These are phyloP conservation scores for Entophlyctis helioformis DNA, from an alignment of 192 early-diverging fungal genomes.

Conservation along the genomic window DNA sequence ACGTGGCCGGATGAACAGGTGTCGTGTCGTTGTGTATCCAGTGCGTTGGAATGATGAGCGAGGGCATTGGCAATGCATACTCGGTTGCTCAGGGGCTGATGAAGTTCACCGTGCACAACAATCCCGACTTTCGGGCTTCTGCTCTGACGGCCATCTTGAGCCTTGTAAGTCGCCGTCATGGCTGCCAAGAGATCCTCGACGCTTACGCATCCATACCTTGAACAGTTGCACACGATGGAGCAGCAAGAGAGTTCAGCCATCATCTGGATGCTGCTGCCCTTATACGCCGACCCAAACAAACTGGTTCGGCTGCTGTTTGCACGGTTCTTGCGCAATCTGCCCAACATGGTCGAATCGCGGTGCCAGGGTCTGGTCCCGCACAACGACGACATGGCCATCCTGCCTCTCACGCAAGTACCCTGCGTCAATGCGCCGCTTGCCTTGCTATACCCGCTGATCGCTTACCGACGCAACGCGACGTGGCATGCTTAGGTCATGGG, in stretches of 20 bases:
- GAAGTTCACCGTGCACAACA: constrained; percentile 13
- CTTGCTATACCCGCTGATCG: not conserved
- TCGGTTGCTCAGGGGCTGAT: constrained; percentile 31
- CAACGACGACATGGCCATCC: constrained; percentile 29
- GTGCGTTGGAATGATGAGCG: constrained; percentile 19
- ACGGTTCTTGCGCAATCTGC: constrained; percentile 25
- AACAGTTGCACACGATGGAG: too few relatives aligned
- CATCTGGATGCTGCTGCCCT: constrained; percentile 36
- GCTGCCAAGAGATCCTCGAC: too few relatives aligned
- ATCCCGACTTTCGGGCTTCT: constrained; percentile 16
- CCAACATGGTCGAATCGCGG: constrained; percentile 18
- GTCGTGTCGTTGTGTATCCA: constrained; percentile 19
- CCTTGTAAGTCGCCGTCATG: too few relatives aligned
- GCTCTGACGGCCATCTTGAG: constrained; percentile 23
- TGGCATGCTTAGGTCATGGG: constrained; percentile 22
- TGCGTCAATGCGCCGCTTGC: too few relatives aligned
- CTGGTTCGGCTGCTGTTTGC: constrained; percentile 29
- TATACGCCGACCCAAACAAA: constrained; percentile 36
- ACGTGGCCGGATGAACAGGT: too few relatives aligned
- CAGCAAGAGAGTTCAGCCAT: constrained; percentile 5
- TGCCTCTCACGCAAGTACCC: constrained; percentile 17
- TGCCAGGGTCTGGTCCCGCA: constrained; percentile 27
- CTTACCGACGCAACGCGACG: not conserved
- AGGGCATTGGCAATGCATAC: constrained; percentile 9
- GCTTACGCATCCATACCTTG: too few relatives aligned